Conservation (phyloP, 2,329 filamentous ascomycete species). For the Alternaria sp. region DNA sequence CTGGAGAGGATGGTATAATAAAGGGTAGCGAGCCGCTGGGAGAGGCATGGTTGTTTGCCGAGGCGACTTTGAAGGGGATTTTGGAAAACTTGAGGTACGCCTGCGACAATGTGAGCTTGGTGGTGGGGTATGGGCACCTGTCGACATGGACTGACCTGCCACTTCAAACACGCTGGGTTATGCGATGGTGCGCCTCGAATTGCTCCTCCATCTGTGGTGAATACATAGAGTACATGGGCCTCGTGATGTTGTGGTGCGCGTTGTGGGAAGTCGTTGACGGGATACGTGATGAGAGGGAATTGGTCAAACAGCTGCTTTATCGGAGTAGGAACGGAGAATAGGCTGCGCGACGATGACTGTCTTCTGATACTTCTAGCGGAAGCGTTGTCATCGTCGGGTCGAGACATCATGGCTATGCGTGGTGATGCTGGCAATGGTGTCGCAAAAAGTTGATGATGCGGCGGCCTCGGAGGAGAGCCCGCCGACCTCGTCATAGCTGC, state of each 20-base stretch:
- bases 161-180: slow-evolving; percentile 93
- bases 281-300: slow-evolving; percentile 80
- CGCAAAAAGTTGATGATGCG: slow-evolving; percentile 30
- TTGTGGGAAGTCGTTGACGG: slow-evolving; percentile 74
- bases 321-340: slow-evolving; percentile 68
- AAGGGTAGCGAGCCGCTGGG: slow-evolving; percentile 89
- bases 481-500: background rate
- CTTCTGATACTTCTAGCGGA: slow-evolving; percentile 3
- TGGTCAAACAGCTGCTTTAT: slow-evolving; percentile 82
- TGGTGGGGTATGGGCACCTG: background rate
- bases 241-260: slow-evolving; percentile 58
- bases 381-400: slow-evolving; percentile 14
- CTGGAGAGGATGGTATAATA: slow-evolving; percentile 64
- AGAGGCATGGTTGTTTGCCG: slow-evolving; percentile 92
- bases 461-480: slow-evolving; percentile 26
- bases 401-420: slow-evolving; percentile 30
- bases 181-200: slow-evolving; percentile 72
- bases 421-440: slow-evolving; percentile 13
- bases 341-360: slow-evolving; percentile 25
- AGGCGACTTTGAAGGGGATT: slow-evolving; percentile 68
- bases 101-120: slow-evolving; percentile 54
- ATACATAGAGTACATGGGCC: slow-evolving; percentile 74
- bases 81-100: slow-evolving; percentile 80
- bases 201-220: slow-evolving; percentile 70
- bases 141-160: slow-evolving; percentile 71